A percentile compares a stretch with the other conserved stretches of the same genome.
Conservation (phyloP, 2,329 filamentous ascomycete species). For the Colletotrichum tanaceti region DNA sequence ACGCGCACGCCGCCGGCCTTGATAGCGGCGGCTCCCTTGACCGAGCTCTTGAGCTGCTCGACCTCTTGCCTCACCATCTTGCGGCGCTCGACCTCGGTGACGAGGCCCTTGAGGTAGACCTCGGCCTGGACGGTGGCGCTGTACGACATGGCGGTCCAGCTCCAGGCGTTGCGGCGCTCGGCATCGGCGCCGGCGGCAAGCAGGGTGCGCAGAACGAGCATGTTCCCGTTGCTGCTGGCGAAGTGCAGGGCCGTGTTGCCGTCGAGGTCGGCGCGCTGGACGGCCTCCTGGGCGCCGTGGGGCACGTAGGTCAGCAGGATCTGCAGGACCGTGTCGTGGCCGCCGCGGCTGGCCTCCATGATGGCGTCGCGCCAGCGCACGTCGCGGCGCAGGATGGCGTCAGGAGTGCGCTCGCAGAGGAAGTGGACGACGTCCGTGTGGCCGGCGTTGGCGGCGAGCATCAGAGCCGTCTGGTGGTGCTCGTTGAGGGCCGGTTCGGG, state of each 20-base stretch:
- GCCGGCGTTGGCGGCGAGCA: constrained; percentile 77
- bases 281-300: constrained; percentile 62
- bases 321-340: constrained; percentile 74
- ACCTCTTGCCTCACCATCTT: constrained; percentile 55
- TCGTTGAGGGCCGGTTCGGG: constrained; percentile 81
- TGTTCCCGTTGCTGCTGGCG: constrained; percentile 82
- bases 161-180: constrained; percentile 77
- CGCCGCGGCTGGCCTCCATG: constrained; percentile 71
- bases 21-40: constrained; percentile 50
- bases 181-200: constrained; percentile 83
- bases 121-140: constrained; percentile 85
- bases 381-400: constrained; percentile 74
- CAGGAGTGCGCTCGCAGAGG: constrained; percentile 72
- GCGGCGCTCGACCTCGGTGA: constrained; percentile 76
- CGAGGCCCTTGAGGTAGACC: constrained; percentile 83
- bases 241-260: constrained; percentile 93
- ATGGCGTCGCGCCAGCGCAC: constrained; percentile 77
- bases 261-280: constrained; percentile 71
- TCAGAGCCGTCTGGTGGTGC: constrained; percentile 82
- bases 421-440: constrained; percentile 80
- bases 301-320: constrained; percentile 72
- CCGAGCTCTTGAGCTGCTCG: constrained; percentile 49
- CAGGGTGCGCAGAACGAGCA: constrained; percentile 80
- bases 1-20: constrained; percentile 58
- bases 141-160: constrained; percentile 87